Percentiles rank a stretch among this genome's conserved stretches.
These are phyloP conservation scores for Erysimum cheiranthoides DNA, from an alignment of 345 rosid species.

Conservation along the genomic window DNA sequence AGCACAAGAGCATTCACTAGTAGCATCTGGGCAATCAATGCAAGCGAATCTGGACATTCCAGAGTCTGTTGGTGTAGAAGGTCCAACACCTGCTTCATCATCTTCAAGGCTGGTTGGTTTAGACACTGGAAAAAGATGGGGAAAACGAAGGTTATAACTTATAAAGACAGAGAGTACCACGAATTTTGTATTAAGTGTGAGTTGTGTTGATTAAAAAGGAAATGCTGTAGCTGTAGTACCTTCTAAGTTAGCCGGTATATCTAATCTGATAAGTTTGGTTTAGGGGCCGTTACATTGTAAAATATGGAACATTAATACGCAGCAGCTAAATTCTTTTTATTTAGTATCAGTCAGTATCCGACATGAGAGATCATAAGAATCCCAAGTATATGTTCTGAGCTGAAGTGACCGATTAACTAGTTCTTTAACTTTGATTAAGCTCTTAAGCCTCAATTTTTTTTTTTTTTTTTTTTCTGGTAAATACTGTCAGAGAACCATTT, in stretches of 20 bases:
- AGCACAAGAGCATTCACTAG: conserved; percentile 50
- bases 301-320: background rate
- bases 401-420: too few species aligned
- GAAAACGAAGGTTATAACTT: conserved; percentile 55
- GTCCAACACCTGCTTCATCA: conserved; percentile 56
- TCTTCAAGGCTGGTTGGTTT: conserved; percentile 66
- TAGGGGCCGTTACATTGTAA: background rate
- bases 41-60: conserved; percentile 78
- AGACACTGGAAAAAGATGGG: conserved; percentile 60
- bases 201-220: conserved; percentile 12
- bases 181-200: background rate
- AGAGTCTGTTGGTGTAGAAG: conserved; percentile 77
- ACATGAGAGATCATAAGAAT: too few species aligned
- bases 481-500: too few species aligned
- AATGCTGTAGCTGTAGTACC: background rate
- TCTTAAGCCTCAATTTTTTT: too few species aligned
- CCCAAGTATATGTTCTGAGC: too few species aligned
- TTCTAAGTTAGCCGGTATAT: background rate
- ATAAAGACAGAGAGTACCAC: background rate
- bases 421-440: too few species aligned
- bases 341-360: background rate
- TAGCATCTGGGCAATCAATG: conserved; percentile 52
- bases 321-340: background rate
- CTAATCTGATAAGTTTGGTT: background rate
- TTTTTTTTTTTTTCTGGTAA: too few species aligned